Evolutionary conservation across 2,329 filamentous ascomycete species (phyloP).

Genomic region (Sarocladium strictum): DNA sequence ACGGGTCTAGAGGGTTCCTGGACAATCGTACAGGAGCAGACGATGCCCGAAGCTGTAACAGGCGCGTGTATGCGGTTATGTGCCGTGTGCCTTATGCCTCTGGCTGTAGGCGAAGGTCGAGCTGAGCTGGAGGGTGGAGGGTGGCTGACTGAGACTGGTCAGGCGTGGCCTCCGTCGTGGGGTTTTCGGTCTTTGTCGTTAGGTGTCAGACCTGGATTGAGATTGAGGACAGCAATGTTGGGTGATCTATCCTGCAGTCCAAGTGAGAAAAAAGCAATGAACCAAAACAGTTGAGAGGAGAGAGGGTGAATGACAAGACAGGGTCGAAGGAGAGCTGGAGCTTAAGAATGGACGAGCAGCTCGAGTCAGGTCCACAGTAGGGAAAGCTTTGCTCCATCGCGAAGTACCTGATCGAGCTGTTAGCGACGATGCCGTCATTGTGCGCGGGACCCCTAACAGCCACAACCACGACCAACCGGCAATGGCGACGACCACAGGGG

Average conservation of each 20-base stretch:
- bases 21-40: neutral
- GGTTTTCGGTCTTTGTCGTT: neutral
- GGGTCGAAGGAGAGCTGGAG: neutral
- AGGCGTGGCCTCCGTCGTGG: neutral
- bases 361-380: constrained; percentile 8
- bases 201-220: neutral
- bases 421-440: constrained; percentile 6
- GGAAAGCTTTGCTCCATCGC: neutral
- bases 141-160: constrained; percentile 8
- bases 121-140: neutral
- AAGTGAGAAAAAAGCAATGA: neutral
- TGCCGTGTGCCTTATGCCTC: neutral
- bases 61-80: neutral
- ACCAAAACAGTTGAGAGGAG: neutral
- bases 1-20: constrained; percentile 9
- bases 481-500: neutral
- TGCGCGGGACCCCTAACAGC: constrained; percentile 8
- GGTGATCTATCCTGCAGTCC: too few species aligned
- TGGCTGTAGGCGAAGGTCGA: neutral
- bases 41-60: neutral
- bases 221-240: too few species aligned
- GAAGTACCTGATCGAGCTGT: neutral
- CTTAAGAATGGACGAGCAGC: constrained; percentile 1
- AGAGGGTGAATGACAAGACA: neutral
- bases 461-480: neutral